Conservation (phyloP, 2,329 filamentous ascomycete genomes). For the Rasamsonia emersonii region DNA sequence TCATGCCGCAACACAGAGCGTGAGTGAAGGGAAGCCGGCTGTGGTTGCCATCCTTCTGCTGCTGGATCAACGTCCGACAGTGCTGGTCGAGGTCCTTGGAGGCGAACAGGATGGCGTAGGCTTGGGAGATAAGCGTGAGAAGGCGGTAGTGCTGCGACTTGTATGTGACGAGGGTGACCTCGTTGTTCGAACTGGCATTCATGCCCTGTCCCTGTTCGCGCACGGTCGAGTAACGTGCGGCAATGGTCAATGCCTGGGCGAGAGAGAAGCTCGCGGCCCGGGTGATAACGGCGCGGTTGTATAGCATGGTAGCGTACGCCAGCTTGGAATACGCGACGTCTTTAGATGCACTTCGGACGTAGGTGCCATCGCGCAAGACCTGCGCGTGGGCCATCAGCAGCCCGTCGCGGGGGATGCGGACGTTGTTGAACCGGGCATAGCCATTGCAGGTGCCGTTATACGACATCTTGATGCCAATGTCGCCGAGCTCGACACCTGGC, state of each 20-base stretch:
- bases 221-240: conserved; percentile 7
- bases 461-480: conserved; percentile 69
- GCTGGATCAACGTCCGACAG: conserved; percentile 1
- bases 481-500: conserved; percentile 63
- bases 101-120: conserved; percentile 7
- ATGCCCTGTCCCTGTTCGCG: conserved; percentile 6
- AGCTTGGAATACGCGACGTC: conserved; percentile 2
- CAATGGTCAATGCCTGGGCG: conserved; percentile 5
- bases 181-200: conserved; percentile 1
- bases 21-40: conserved; percentile 65
- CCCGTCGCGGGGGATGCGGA: conserved; percentile 65
- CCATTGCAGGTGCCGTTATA: conserved; percentile 68
- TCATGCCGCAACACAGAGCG: conserved; percentile 67
- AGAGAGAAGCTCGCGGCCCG: conserved; percentile 5
- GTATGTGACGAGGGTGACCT: conserved; percentile 4
- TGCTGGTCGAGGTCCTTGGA: conserved; percentile 3
- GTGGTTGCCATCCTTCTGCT: conserved; percentile 30
- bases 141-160: conserved; percentile 8
- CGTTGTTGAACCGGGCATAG: conserved; percentile 66
- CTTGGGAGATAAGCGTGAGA: conserved; percentile 5
- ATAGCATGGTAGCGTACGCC: conserved; percentile 8
- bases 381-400: conserved; percentile 65
- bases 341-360: too few species aligned
- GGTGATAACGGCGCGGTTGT: conserved; percentile 6
- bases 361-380: too few species aligned